Conservation (phyloP, 495 filamentous ascomycete species). For the Tuber indicum region DNA sequence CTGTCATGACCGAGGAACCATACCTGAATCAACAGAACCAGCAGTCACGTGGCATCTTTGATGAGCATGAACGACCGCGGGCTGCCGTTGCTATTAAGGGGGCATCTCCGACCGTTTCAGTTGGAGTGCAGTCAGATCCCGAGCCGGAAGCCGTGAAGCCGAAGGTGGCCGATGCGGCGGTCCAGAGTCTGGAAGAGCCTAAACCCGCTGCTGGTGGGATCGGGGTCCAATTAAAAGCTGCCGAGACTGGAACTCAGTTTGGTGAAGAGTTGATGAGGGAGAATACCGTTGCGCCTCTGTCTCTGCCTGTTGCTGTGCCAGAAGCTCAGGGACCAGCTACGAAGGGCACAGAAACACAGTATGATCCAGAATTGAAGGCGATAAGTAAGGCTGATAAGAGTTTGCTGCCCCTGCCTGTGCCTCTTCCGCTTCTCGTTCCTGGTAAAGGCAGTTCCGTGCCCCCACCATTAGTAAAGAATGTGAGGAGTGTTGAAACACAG, state of each 20-base stretch:
- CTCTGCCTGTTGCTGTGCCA: constrained; percentile 6
- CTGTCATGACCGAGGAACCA: constrained; percentile 75
- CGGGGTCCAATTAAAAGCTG: constrained; percentile 23
- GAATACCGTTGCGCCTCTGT: background rate
- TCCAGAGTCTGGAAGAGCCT: constrained; percentile 10
- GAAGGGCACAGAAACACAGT: constrained; percentile 31
- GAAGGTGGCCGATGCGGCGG: constrained; percentile 19
- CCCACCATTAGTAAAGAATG: background rate
- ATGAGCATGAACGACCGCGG: constrained; percentile 28
- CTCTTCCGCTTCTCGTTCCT: background rate
- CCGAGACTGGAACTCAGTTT: constrained; percentile 34
- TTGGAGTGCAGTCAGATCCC: constrained; percentile 28
- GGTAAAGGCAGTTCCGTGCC: background rate
- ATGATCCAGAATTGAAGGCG: constrained; percentile 23
- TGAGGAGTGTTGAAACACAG: background rate
- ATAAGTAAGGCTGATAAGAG: constrained; percentile 1
- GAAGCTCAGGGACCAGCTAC: constrained; percentile 13
- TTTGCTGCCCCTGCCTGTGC: background rate
- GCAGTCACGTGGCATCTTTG: constrained; percentile 41
- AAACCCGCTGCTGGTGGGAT: constrained; percentile 12
- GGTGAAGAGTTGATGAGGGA: constrained; percentile 20
- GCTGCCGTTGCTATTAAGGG: constrained; percentile 30
- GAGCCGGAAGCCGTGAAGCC: constrained; percentile 17
- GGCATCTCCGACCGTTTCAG: constrained; percentile 15
- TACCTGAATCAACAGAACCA: constrained; percentile 37